phyloP scores from a whole-genome alignment of 768 basidiomycete genomes.

The Boletus sp. region DNA sequence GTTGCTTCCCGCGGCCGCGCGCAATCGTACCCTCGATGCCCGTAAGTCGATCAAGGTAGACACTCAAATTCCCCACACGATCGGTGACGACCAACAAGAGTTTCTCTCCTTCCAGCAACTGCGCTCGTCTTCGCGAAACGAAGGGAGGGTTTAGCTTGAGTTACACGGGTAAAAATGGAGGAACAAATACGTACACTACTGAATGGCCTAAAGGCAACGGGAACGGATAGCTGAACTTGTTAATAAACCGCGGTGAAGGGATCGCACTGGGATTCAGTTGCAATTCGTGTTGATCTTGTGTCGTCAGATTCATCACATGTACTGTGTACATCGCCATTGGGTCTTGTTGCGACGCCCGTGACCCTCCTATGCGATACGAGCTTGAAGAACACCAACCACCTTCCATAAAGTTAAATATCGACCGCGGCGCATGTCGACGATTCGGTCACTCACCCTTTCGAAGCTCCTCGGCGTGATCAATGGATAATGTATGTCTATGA shows the following conservation, averaged over 20 bases:
- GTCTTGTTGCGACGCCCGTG: constrained; percentile 12
- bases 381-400: too few species aligned
- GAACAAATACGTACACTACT: constrained; percentile 11
- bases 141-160: neutral
- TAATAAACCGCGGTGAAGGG: constrained; percentile 27
- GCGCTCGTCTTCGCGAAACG: constrained; percentile 31
- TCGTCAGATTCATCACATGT: constrained; percentile 27
- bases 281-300: constrained; percentile 27
- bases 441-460: neutral
- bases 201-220: constrained; percentile 19
- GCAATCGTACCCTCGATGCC: constrained; percentile 34
- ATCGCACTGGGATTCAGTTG: constrained; percentile 23
- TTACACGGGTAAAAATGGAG: neutral
- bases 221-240: constrained; percentile 14
- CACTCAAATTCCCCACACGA: constrained; percentile 29
- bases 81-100: constrained; percentile 44
- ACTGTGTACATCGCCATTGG: constrained; percentile 21
- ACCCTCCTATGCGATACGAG: constrained; percentile 5
- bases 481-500: constrained; percentile 12
- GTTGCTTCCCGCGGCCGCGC: constrained; percentile 24
- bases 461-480: neutral
- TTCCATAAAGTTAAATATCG: neutral
- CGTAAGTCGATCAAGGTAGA: constrained; percentile 39
- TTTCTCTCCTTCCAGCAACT: constrained; percentile 41
- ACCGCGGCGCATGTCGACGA: neutral